These are phyloP conservation scores for Lodderomyces pseudojiufengensis DNA, from an alignment of 1,139 yeast species.

Conservation along the genomic window DNA sequence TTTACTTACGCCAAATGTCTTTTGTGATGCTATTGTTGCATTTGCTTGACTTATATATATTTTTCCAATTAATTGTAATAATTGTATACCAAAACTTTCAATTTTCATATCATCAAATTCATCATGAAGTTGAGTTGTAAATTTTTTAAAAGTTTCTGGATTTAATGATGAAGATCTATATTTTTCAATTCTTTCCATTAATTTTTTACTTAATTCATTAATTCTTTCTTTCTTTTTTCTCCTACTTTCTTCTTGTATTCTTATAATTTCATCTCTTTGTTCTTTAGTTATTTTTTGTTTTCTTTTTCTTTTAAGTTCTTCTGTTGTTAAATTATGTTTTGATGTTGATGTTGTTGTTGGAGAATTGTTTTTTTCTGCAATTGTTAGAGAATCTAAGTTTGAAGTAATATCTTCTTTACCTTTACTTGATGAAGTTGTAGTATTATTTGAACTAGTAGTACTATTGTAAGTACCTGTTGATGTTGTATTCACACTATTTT, in stretches of 20 bases:
- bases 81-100: slow-evolving; percentile 47
- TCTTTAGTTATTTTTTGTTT: slow-evolving; percentile 44
- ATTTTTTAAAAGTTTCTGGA: slow-evolving; percentile 34
- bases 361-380: slow-evolving; percentile 1
- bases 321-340: slow-evolving; percentile 10
- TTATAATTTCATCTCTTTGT: slow-evolving; percentile 52
- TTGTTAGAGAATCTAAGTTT: slow-evolving; percentile 3
- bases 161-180: slow-evolving; percentile 27
- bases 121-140: slow-evolving; percentile 36
- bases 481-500: no score
- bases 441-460: no score
- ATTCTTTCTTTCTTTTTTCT: slow-evolving; percentile 53
- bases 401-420: neutral
- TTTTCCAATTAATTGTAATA: slow-evolving; percentile 56
- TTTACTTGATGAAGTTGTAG: neutral
- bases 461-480: no score
- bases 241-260: slow-evolving; percentile 53
- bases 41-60: slow-evolving; percentile 59
- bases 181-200: slow-evolving; percentile 43
- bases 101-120: slow-evolving; percentile 60
- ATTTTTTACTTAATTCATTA: slow-evolving; percentile 45
- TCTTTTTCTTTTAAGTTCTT: slow-evolving; percentile 23
- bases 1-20: slow-evolving; percentile 49
- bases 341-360: neutral
- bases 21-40: slow-evolving; percentile 35